Percentiles rank a stretch among this genome's conserved stretches.
These are phyloP conservation scores for Fraxinus anomala DNA, from an alignment of 257 asterid genomes.

Conservation along the genomic window DNA sequence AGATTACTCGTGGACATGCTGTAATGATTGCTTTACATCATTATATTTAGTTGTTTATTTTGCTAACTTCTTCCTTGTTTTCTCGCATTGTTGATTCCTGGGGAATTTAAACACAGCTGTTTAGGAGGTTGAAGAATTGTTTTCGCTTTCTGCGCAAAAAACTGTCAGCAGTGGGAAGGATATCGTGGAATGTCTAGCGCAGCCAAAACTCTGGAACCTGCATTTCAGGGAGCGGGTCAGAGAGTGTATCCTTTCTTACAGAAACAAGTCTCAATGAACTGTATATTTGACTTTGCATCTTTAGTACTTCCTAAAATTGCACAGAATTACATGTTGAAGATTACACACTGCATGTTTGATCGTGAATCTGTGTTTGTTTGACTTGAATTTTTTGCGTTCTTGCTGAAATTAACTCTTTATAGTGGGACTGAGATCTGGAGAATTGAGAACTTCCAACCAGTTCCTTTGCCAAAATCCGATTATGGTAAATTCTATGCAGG, in stretches of 20 bases:
- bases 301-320: background rate
- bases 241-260: slow-evolving; percentile 68
- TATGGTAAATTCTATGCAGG: slow-evolving; percentile 93
- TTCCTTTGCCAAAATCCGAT: slow-evolving; percentile 81
- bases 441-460: slow-evolving; percentile 88
- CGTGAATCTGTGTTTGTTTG: slow-evolving; percentile 8
- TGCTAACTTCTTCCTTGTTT: slow-evolving; percentile 22
- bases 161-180: slow-evolving; percentile 24
- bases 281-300: background rate
- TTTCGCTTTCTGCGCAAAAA: slow-evolving; percentile 26
- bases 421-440: slow-evolving; percentile 99
- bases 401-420: slow-evolving; percentile 45
- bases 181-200: slow-evolving; percentile 60
- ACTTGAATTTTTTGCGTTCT: slow-evolving; percentile 12
- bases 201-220: slow-evolving; percentile 81
- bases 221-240: slow-evolving; percentile 92
- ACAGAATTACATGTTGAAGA: background rate
- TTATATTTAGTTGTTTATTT: background rate
- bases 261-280: slow-evolving; percentile 16
- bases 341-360: background rate
- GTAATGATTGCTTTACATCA: slow-evolving; percentile 1
- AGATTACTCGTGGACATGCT: background rate
- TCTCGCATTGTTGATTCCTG: slow-evolving; percentile 30
- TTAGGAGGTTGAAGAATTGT: slow-evolving; percentile 31
- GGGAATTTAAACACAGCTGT: slow-evolving; percentile 22